These are phyloP conservation scores for Phytophthora megakarya DNA, from an alignment of 352 stramenopile genomes.

Conservation along the genomic window DNA sequence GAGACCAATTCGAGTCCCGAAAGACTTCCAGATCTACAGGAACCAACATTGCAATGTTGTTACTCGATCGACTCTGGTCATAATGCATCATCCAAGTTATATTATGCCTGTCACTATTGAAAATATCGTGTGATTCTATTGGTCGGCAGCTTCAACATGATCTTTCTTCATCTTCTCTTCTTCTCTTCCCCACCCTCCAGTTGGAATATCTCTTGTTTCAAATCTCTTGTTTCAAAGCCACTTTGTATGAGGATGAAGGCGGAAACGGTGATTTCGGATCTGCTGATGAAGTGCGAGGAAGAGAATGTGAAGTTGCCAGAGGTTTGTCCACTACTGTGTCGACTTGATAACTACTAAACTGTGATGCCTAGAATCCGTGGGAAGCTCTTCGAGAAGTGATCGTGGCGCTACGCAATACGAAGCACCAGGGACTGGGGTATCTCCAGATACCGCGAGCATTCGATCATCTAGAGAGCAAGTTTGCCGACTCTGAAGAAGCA, in stretches of 20 bases:
- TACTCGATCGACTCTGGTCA: too few relatives aligned
- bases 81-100: too few relatives aligned
- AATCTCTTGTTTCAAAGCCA: too few relatives aligned
- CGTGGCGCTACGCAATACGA: slow-evolving; percentile 36
- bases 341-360: background rate
- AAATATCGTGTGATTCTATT: too few relatives aligned
- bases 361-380: slow-evolving; percentile 40
- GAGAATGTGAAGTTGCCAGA: slow-evolving; percentile 45
- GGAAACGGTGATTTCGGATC: slow-evolving; percentile 58
- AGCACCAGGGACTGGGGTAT: slow-evolving; percentile 50
- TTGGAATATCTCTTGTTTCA: too few relatives aligned
- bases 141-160: too few relatives aligned
- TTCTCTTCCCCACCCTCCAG: too few relatives aligned
- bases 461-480: slow-evolving; percentile 42
- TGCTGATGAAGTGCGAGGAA: slow-evolving; percentile 71
- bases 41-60: too few relatives aligned
- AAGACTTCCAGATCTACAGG: background rate
- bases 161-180: too few relatives aligned
- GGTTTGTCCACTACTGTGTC: slow-evolving; percentile 18
- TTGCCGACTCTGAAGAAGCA: slow-evolving; percentile 10
- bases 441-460: slow-evolving; percentile 53
- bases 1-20: background rate
- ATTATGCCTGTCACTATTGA: too few relatives aligned
- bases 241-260: slow-evolving; percentile 47
- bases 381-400: slow-evolving; percentile 49